Evolutionary conservation across 2,329 filamentous ascomycete genomes (phyloP).

Genomic region (Curvularia eragrostidis): DNA sequence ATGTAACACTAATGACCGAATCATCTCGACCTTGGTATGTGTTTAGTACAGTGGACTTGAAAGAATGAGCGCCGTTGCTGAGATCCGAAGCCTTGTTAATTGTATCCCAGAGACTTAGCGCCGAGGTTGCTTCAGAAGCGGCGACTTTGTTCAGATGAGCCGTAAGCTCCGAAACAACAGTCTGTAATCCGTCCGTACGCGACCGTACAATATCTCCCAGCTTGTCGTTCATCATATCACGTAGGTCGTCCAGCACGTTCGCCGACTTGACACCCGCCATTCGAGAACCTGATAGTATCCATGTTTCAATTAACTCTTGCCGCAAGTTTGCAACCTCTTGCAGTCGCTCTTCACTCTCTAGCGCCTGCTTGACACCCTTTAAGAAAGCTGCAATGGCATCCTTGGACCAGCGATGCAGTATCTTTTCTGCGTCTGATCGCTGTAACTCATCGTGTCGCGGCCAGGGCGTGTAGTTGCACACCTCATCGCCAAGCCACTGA

Average conservation of each 20-base stretch:
- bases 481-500: constrained; percentile 81
- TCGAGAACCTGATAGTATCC: constrained; percentile 73
- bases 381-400: constrained; percentile 53
- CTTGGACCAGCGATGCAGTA: constrained; percentile 51
- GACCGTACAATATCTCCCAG: constrained; percentile 68
- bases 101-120: constrained; percentile 70
- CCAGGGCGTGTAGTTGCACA: constrained; percentile 85
- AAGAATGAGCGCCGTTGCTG: constrained; percentile 67
- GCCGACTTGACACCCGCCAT: constrained; percentile 71
- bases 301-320: constrained; percentile 73
- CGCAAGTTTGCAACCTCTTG: constrained; percentile 73
- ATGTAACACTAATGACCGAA: constrained; percentile 66
- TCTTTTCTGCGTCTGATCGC: constrained; percentile 49
- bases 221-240: constrained; percentile 71
- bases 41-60: constrained; percentile 73
- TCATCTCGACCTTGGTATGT: constrained; percentile 76
- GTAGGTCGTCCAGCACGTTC: constrained; percentile 71
- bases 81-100: constrained; percentile 70
- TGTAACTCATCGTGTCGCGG: constrained; percentile 76
- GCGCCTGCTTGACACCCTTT: constrained; percentile 65
- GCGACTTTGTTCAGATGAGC: constrained; percentile 67
- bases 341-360: constrained; percentile 69
- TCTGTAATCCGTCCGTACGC: constrained; percentile 69
- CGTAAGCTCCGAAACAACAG: constrained; percentile 70
- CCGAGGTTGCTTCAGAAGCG: constrained; percentile 50